phyloP scores from a whole-genome alignment of 202 grass and related monocot species.

The Zizania palustris region DNA sequence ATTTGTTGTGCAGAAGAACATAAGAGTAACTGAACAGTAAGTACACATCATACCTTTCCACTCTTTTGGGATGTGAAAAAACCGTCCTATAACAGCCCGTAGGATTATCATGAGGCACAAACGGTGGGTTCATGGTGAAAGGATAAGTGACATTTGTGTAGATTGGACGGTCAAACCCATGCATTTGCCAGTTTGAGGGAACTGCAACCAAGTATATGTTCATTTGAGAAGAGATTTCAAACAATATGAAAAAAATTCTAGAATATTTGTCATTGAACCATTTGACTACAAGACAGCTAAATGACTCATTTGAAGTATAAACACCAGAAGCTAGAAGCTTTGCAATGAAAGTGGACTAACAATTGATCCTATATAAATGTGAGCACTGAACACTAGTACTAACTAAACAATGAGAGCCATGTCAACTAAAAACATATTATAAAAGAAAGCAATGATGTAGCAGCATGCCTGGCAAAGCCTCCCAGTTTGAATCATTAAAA shows the following conservation, averaged over 20 bases:
- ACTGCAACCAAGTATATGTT: conserved; percentile 56
- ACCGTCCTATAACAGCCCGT: conserved; percentile 85
- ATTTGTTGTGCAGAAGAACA: conserved; percentile 19
- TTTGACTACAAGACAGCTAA: not conserved
- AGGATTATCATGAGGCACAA: conserved; percentile 86
- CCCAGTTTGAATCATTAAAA: conserved; percentile 82
- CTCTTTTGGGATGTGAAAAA: conserved; percentile 90
- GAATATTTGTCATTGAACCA: not conserved
- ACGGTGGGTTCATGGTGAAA: conserved; percentile 87
- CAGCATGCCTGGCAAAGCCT: conserved; percentile 67
- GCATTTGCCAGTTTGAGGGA: conserved; percentile 99
- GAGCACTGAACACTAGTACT: not conserved
- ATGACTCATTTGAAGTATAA: not conserved
- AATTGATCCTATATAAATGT: not conserved
- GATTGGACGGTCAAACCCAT: conserved; percentile 87
- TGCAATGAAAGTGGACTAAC: not conserved
- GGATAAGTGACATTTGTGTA: conserved; percentile 85
- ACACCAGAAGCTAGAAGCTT: not conserved
- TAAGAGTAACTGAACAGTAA: not conserved
- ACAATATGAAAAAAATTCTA: not conserved
- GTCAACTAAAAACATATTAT: not conserved
- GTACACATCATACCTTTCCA: conserved; percentile 77
- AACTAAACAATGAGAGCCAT: not conserved
- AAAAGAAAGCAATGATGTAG: conserved; percentile 17
- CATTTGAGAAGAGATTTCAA: conserved; percentile 32